Conservation (phyloP, 2,329 filamentous ascomycete genomes). For the Curvularia verruculosa region DNA sequence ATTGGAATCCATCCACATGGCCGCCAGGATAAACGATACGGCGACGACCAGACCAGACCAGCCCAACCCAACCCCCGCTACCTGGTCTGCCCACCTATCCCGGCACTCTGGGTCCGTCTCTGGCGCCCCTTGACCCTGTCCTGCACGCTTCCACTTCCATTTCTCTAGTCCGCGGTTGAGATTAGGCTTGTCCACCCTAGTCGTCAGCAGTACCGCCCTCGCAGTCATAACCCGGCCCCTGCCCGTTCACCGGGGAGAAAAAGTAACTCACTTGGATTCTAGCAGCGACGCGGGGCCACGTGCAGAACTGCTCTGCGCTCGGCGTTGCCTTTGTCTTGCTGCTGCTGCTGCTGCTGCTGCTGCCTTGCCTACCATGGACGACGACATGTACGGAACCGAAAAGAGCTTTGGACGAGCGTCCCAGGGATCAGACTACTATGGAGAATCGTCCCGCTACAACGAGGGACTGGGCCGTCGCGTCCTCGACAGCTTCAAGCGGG, state of each 20-base stretch:
- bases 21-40: background rate
- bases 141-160: background rate
- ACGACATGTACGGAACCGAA: slow-evolving; percentile 48
- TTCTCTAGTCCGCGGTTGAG: background rate
- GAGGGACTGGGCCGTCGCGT: slow-evolving; percentile 51
- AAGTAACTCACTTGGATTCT: slow-evolving; percentile 5
- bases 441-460: slow-evolving; percentile 43
- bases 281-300: slow-evolving; percentile 25
- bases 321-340: background rate
- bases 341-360: too few species aligned
- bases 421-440: slow-evolving; percentile 47
- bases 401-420: slow-evolving; percentile 48
- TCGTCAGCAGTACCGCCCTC: slow-evolving; percentile 9
- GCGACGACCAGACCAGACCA: too few species aligned
- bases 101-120: slow-evolving; percentile 14
- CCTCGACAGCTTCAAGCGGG: slow-evolving; percentile 49
- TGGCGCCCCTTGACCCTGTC: slow-evolving; percentile 7
- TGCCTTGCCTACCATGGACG: slow-evolving; percentile 28
- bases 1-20: too few species aligned
- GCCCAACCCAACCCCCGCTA: background rate
- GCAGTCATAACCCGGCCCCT: slow-evolving; percentile 13
- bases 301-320: slow-evolving; percentile 28
- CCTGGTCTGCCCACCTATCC: slow-evolving; percentile 6
- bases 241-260: slow-evolving; percentile 6
- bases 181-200: slow-evolving; percentile 11